phyloP scores from a whole-genome alignment of 202 grass and related monocot species.

The Schoenoplectus tabernaemontani region DNA sequence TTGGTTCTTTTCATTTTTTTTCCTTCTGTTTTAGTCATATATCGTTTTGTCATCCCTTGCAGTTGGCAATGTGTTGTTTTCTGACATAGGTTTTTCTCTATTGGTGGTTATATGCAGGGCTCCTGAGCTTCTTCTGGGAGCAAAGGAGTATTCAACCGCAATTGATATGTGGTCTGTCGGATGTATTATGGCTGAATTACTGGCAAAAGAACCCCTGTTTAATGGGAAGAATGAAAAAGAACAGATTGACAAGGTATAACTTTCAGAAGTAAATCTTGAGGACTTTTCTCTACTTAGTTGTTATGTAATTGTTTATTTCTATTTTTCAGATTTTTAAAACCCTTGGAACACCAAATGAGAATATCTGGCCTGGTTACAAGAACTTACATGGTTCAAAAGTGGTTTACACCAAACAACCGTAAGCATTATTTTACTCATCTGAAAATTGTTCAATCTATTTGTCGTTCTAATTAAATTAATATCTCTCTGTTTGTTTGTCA shows the following conservation, averaged over 20 bases:
- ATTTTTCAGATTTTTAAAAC: slow-evolving; percentile 66
- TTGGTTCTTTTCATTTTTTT: neutral
- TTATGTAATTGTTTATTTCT: slow-evolving; percentile 22
- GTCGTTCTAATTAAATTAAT: slow-evolving; percentile 20
- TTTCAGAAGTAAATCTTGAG: neutral
- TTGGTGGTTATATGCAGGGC: slow-evolving; percentile 22
- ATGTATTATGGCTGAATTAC: slow-evolving; percentile 31
- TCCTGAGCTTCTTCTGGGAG: slow-evolving; percentile 32
- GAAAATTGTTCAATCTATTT: slow-evolving; percentile 14
- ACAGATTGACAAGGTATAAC: slow-evolving; percentile 23
- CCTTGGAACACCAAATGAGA: slow-evolving; percentile 62
- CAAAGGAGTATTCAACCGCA: slow-evolving; percentile 34
- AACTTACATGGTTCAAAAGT: slow-evolving; percentile 54
- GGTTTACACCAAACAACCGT: slow-evolving; percentile 75
- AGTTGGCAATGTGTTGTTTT: neutral
- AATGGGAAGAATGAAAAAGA: slow-evolving; percentile 21
- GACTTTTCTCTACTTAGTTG: slow-evolving; percentile 19
- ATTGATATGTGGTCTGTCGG: slow-evolving; percentile 40
- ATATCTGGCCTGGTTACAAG: slow-evolving; percentile 67
- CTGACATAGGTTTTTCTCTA: slow-evolving; percentile 18
- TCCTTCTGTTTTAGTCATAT: neutral
- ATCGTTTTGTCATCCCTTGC: neutral
- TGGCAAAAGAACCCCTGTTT: slow-evolving; percentile 29
- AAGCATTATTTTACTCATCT: slow-evolving; percentile 33
- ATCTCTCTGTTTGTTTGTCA: slow-evolving; percentile 29